Evolutionary conservation across 2,329 filamentous ascomycete genomes (phyloP).

Genomic region (Colletotrichum eleusines): DNA sequence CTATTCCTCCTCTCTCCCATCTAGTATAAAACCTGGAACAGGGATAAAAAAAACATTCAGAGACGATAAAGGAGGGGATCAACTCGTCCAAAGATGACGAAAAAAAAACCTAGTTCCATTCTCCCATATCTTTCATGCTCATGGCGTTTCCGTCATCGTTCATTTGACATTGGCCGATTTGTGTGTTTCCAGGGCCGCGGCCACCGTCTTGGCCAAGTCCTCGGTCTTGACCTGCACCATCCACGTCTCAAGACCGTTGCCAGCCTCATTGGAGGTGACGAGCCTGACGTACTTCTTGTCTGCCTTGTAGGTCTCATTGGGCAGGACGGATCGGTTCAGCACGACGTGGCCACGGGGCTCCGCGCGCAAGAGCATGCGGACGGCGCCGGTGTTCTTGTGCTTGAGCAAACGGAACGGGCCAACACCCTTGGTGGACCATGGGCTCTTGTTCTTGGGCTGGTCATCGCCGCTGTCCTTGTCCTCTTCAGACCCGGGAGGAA

Average conservation of each 20-base stretch:
- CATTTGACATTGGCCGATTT: conserved; percentile 69
- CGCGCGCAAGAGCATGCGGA: conserved; percentile 78
- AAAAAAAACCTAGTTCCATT: conserved; percentile 24
- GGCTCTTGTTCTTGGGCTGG: conserved; percentile 62
- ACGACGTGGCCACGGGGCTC: conserved; percentile 80
- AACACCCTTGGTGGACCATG: conserved; percentile 78
- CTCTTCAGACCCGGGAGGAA: conserved; percentile 57
- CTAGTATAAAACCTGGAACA: conserved; percentile 34
- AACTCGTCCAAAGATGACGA: conserved; percentile 5
- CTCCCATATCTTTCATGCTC: conserved; percentile 22
- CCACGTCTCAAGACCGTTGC: conserved; percentile 75
- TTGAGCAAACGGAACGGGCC: conserved; percentile 80
- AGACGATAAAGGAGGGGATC: neutral
- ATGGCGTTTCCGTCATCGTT: conserved; percentile 22
- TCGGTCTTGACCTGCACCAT: conserved; percentile 77
- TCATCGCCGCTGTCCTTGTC: conserved; percentile 59
- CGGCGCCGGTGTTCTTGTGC: conserved; percentile 75
- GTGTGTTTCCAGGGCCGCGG: conserved; percentile 47
- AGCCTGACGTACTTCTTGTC: conserved; percentile 72
- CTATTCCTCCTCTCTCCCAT: conserved; percentile 15
- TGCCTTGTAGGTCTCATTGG: conserved; percentile 71
- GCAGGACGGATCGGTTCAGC: conserved; percentile 76
- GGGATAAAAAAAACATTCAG: conserved; percentile 12
- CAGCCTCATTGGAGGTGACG: conserved; percentile 67
- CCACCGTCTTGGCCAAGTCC: conserved; percentile 58